Evolutionary conservation across 164 flowering plant species (phyloP), one percentile per base, ranked within the genome.

Genomic region (Nymphaea colorata): DNA sequence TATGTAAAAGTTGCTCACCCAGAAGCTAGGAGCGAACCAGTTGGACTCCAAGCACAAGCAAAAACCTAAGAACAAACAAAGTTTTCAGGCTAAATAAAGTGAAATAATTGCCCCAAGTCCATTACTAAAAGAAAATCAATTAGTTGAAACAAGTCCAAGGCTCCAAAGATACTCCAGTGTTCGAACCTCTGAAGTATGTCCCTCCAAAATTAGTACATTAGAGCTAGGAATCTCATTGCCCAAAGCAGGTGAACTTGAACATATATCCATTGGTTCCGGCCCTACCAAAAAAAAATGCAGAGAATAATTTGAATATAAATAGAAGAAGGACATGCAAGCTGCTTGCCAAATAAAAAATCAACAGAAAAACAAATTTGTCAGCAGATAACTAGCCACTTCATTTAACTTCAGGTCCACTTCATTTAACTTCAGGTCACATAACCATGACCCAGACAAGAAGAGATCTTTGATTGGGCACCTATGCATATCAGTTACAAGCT

Each of bases 41-140:
- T 66, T 47, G 99, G 99, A 76, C 94, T 88, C 99, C 99, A 94
- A 66, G 97, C 95, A 79, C 99, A 94, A 73, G 86, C 93, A 77
- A 91, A 94, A 73, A 94, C 99, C 99, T 94, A 75, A 2, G 74
- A 7, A 66, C 43, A 64, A 67, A 43, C 55, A 7, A 47, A 25
- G 36, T 25, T 25, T 25, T 4, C 55, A 47, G 0, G 12, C 12
- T 47, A 12, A 47, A 25, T 25, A 25, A 25, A 12, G 55, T 47
- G 55, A 47, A 17, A 66, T 62, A 43, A 5, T 25, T 42, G 64
- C n/a, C 42, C 42, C 41, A 42, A 51, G n/a, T 16, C 5, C n/a
- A 59, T 17, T 41, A 11, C 8, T 53, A 63, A 55, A 45, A 65
- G 0, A 60, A 42, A 15, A 43, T 16, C 11, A 68, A 71, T n/a